A percentile compares a stretch with the other conserved stretches of the same genome.
Conservation (phyloP, 306 rosid species). For the Cyclanthera cordifolia region DNA sequence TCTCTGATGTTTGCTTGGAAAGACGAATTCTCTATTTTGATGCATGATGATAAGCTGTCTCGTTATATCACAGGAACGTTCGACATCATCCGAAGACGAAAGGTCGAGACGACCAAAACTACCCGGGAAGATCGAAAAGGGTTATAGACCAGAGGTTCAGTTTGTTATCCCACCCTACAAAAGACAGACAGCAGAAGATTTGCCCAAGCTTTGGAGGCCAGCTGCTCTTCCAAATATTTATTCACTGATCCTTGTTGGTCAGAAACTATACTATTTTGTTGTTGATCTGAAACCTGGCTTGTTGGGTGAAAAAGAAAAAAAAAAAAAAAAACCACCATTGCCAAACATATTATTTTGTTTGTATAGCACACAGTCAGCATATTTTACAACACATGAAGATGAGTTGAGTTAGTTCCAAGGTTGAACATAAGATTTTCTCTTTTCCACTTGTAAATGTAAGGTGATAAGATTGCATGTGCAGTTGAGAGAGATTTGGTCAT, state of each 20-base stretch:
- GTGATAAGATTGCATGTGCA: constrained; percentile 3
- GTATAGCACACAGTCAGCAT: background rate
- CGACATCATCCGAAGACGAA: background rate
- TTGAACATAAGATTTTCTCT: constrained; percentile 3
- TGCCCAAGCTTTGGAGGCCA: background rate
- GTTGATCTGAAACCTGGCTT: constrained; percentile 7
- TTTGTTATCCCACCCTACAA: too few species aligned
- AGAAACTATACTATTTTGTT: constrained; percentile 3
- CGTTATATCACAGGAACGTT: constrained; percentile 51
- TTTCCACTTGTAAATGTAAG: constrained; percentile 7
- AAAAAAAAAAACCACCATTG: background rate
- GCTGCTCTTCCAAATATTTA: constrained; percentile 2
- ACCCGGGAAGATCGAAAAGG: background rate
- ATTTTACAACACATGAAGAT: background rate
- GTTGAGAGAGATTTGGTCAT: background rate
- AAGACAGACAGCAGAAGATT: background rate
- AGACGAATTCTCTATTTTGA: constrained; percentile 20
- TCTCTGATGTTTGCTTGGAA: constrained; percentile 25
- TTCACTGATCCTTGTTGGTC: background rate
- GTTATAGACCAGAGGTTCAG: constrained; percentile 4
- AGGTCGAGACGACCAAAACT: background rate
- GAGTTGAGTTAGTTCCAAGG: constrained; percentile 2
- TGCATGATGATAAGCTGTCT: constrained; percentile 37
- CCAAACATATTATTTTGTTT: constrained; percentile 3
- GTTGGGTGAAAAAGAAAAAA: background rate